Percentiles rank a stretch among this genome's conserved stretches.
Evolutionary conservation across 2,329 filamentous ascomycete species (phyloP).

Genomic region (Acrodontium crateriforme): DNA sequence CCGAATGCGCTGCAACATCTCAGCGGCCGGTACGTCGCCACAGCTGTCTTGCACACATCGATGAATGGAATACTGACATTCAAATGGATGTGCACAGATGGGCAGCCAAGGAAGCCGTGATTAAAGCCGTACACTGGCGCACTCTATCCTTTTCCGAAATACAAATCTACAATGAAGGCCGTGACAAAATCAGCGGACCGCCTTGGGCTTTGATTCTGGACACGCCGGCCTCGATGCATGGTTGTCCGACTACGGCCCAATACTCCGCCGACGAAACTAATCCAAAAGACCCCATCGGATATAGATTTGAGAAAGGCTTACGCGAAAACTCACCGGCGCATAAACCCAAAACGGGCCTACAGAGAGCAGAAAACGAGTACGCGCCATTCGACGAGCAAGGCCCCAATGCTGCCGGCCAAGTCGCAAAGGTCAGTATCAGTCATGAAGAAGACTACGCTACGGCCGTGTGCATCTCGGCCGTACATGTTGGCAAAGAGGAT

Average conservation of each 20-base stretch:
- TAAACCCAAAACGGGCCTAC: neutral
- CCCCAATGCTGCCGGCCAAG: constrained; percentile 26
- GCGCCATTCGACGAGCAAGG: constrained; percentile 1
- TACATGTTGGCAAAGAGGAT: constrained; percentile 13
- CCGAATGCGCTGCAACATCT: constrained; percentile 4
- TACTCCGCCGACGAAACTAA: neutral
- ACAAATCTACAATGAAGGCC: constrained; percentile 20
- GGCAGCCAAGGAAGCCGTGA: constrained; percentile 38
- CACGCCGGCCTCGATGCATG: constrained; percentile 3
- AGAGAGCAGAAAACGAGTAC: neutral
- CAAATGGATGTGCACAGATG: constrained; percentile 20
- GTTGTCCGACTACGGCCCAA: too few species aligned
- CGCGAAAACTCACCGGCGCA: too few species aligned
- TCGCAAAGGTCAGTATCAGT: constrained; percentile 65
- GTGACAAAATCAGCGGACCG: constrained; percentile 44
- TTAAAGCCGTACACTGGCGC: constrained; percentile 26
- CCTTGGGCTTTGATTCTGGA: constrained; percentile 54
- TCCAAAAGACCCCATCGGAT: neutral
- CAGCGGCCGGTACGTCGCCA: constrained; percentile 11
- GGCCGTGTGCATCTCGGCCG: constrained; percentile 48
- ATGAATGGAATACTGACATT: constrained; percentile 1
- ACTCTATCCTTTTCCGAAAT: constrained; percentile 24
- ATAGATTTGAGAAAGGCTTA: too few species aligned
- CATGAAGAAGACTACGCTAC: constrained; percentile 76
- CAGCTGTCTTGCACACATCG: neutral